phyloP scores from a whole-genome alignment of 139 green algal genomes.

The Raphidocelis subcapitata region DNA sequence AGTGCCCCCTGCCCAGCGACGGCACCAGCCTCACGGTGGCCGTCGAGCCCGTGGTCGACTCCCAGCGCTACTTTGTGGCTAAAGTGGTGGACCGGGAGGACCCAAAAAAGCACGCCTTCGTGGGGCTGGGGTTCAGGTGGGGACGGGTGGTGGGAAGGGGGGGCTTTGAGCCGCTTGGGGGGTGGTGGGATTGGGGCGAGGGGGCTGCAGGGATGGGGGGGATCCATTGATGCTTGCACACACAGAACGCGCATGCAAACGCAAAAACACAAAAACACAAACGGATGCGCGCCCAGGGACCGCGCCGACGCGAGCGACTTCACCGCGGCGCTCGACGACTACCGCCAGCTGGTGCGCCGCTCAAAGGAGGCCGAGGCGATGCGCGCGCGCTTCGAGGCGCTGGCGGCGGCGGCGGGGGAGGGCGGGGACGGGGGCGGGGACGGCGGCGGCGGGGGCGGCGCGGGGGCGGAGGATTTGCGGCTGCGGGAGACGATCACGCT shows the following conservation, averaged over 20 bases:
- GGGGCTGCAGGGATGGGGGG: no score
- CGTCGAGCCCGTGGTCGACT: constrained; percentile 73
- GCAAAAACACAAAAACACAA: no score
- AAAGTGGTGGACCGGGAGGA: constrained; percentile 52
- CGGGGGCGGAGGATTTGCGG: no score
- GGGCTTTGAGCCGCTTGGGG: no score
- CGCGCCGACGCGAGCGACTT: constrained; percentile 63
- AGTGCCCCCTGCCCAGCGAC: constrained; percentile 65
- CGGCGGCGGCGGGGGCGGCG: no score
- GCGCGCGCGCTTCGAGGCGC: constrained; percentile 1
- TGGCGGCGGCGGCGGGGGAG: no score
- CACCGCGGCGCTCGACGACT: constrained; percentile 69
- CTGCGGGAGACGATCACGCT: no score
- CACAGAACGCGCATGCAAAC: no score
- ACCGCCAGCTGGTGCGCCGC: constrained; percentile 59
- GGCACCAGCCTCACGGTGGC: constrained; percentile 47
- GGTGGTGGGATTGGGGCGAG: no score
- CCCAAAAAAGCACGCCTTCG: constrained; percentile 62
- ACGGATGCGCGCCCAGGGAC: constrained; percentile 36
- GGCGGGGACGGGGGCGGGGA: no score
- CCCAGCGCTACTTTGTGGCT: constrained; percentile 60
- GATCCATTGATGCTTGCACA: no score
- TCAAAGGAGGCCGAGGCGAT: constrained; percentile 52
- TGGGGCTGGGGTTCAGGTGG: constrained; percentile 70
- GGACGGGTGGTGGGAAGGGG: no score